Percentiles rank a stretch among this genome's conserved stretches.
Conservation (phyloP, 192 early-diverging fungal species). For the Podila horticola region DNA sequence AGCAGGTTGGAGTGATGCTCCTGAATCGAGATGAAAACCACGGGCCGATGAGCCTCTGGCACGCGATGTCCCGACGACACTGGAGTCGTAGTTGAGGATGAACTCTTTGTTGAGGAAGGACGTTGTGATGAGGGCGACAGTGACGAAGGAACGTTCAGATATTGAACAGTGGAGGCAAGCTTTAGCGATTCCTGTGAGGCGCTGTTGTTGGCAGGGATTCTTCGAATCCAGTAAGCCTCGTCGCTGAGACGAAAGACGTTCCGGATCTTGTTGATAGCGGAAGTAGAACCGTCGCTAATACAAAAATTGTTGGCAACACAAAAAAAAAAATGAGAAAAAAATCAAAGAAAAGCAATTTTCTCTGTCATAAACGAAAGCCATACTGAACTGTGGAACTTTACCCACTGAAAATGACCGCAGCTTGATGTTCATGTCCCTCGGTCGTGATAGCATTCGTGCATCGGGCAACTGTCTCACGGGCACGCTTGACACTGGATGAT, state of each 20-base stretch:
- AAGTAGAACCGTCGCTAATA: constrained; percentile 31
- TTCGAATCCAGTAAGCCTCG: constrained; percentile 36
- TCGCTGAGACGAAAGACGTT: constrained; percentile 38
- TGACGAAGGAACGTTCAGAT: background rate
- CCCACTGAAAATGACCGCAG: constrained; percentile 35
- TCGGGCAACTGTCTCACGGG: constrained; percentile 22
- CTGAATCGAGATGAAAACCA: constrained; percentile 56
- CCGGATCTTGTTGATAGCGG: constrained; percentile 31
- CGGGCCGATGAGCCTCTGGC: constrained; percentile 18
- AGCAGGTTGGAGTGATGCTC: constrained; percentile 61
- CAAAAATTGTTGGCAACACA: background rate
- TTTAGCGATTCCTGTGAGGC: too few species aligned
- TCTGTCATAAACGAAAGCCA: too few species aligned
- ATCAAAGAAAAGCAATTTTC: background rate
- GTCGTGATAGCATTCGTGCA: constrained; percentile 26
- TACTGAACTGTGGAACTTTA: background rate
- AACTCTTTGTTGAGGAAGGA: background rate
- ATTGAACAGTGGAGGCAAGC: too few species aligned
- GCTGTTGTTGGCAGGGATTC: background rate
- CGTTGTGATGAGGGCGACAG: background rate
- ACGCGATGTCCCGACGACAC: background rate
- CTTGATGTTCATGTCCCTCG: constrained; percentile 27
- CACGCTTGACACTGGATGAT: constrained; percentile 9
- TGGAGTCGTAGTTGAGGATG: background rate
- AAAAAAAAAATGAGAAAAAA: background rate